A percentile compares a stretch with the other conserved stretches of the same genome.
These are phyloP conservation scores for Batkoa obscura DNA, from an alignment of 371 early-diverging fungal genomes.

Conservation along the genomic window DNA sequence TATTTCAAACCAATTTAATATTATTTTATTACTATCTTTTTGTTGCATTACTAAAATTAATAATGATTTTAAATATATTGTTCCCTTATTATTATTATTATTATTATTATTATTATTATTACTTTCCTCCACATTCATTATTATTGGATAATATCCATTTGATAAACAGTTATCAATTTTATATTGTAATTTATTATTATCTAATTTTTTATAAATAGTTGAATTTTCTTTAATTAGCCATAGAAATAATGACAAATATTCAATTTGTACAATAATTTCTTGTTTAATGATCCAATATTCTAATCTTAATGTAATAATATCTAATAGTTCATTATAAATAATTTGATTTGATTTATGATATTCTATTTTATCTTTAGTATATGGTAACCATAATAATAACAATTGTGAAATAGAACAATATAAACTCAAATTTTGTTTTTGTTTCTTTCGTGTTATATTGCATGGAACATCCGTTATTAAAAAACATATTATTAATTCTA, in stretches of 20 bases:
- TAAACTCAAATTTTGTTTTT: background rate
- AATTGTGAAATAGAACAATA: slow-evolving; percentile 2
- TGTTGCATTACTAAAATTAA: background rate
- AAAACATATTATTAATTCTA: background rate
- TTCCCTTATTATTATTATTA: too few species aligned
- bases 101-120: too few species aligned
- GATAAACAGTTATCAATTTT: background rate
- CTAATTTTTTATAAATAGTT: background rate
- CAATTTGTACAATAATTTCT: background rate
- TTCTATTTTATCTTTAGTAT: background rate
- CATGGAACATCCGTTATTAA: background rate
- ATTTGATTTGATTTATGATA: background rate
- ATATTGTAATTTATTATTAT: background rate
- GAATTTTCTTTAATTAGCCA: background rate
- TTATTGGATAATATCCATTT: background rate
- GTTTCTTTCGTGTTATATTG: background rate
- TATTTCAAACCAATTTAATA: background rate
- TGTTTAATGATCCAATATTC: background rate
- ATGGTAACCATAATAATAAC: background rate
- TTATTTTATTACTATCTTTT: background rate
- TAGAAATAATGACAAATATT: background rate
- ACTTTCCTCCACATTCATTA: background rate
- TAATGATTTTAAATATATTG: background rate
- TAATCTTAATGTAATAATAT: background rate
- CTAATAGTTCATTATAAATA: background rate